phyloP scores from a whole-genome alignment of 2,329 filamentous ascomycete genomes.

The Colletotrichum scovillei region DNA sequence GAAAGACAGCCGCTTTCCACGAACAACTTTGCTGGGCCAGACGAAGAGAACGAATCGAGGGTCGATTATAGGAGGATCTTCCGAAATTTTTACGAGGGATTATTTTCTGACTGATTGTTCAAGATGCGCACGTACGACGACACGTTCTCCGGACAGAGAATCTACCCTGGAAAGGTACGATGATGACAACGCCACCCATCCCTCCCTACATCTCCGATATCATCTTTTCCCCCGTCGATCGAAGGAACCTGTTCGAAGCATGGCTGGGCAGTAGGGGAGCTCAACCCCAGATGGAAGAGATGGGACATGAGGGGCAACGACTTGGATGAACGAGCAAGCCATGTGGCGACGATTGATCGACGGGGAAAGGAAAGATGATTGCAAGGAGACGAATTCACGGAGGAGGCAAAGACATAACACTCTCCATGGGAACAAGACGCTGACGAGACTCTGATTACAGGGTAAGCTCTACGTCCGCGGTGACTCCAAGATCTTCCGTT shows the following conservation, averaged over 20 bases:
- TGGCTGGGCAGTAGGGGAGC: not conserved
- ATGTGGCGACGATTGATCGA: constrained; percentile 1
- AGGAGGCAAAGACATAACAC: constrained; percentile 10
- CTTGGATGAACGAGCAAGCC: not conserved
- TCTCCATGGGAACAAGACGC: constrained; percentile 26
- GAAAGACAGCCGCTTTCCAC: not conserved
- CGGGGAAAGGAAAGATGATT: not conserved
- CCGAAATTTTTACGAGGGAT: not conserved
- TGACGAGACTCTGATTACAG: constrained; percentile 62
- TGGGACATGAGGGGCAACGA: not conserved
- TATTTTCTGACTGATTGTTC: constrained; percentile 38
- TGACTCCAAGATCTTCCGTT: constrained; percentile 99
- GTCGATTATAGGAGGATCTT: not conserved
- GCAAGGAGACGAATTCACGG: not conserved
- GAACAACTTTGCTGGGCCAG: not conserved
- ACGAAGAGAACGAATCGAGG: not conserved
- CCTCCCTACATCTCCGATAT: not conserved
- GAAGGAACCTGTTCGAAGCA: constrained; percentile 3
- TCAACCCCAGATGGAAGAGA: not conserved
- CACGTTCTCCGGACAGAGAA: constrained; percentile 73
- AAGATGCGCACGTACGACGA: constrained; percentile 77
- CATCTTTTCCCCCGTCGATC: constrained; percentile 14
- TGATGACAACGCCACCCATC: constrained; percentile 23
- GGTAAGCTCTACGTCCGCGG: constrained; percentile 99
- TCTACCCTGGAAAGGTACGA: constrained; percentile 76